phyloP scores from a whole-genome alignment of 176 grass and related monocot species.

The Rhynchospora breviuscula region DNA sequence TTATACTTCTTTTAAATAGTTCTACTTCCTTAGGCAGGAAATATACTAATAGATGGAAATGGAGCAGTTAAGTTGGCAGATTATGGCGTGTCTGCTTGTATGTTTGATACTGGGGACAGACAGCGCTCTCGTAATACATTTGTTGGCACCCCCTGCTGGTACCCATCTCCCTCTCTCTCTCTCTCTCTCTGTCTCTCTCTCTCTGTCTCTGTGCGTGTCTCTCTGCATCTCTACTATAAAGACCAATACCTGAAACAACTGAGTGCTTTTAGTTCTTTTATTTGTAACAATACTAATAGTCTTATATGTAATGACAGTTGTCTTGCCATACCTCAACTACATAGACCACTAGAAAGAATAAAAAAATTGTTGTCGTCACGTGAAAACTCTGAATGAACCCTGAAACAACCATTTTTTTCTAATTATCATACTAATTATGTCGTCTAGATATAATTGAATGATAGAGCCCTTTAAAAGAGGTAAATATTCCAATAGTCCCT shows the following conservation, averaged over 20 bases:
- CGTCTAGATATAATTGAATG: slow-evolving; percentile 4
- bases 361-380: background rate
- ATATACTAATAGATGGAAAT: slow-evolving; percentile 92
- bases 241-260: background rate
- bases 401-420: background rate
- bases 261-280: background rate
- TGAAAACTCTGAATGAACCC: background rate
- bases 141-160: slow-evolving; percentile 98
- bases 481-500: background rate
- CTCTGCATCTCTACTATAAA: background rate
- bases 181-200: slow-evolving; percentile 14
- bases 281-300: background rate
- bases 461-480: background rate
- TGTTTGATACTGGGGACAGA: slow-evolving; percentile 97
- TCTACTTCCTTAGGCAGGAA: slow-evolving; percentile 84
- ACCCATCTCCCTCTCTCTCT: slow-evolving; percentile 18
- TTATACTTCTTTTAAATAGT: slow-evolving; percentile 19
- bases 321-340: background rate
- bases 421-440: slow-evolving; percentile 8
- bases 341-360: background rate
- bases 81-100: slow-evolving; percentile 90
- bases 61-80: slow-evolving; percentile 94
- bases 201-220: background rate
- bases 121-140: slow-evolving; percentile 93
- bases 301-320: background rate